Conservation (phyloP, 2,329 filamentous ascomycete genomes). For the Graphilbum fragrans region DNA sequence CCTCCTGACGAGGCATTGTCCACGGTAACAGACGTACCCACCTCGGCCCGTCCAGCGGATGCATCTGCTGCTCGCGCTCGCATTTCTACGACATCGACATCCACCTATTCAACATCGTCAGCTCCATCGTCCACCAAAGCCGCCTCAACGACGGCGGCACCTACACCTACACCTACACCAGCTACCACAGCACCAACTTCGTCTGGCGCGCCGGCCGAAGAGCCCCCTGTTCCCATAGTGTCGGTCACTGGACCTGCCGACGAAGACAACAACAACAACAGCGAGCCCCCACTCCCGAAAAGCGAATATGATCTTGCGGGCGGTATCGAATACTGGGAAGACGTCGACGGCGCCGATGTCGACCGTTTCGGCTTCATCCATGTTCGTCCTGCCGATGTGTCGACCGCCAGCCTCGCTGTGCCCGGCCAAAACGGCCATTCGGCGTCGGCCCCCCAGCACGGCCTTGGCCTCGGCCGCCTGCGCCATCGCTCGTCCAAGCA, state of each 20-base stretch:
- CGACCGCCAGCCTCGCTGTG: slow-evolving; percentile 23
- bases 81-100: too few species aligned
- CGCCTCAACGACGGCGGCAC: too few species aligned
- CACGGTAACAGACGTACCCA: background rate
- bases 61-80: too few species aligned
- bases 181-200: too few species aligned
- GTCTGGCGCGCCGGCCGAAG: too few species aligned
- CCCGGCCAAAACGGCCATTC: slow-evolving; percentile 34
- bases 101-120: too few species aligned
- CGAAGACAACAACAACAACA: background rate
- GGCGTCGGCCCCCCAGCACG: slow-evolving; percentile 12
- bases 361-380: slow-evolving; percentile 60
- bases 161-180: too few species aligned
- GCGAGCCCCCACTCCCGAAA: slow-evolving; percentile 6
- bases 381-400: slow-evolving; percentile 25
- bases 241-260: too few species aligned
- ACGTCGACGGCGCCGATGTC: slow-evolving; percentile 47
- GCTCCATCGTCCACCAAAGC: too few species aligned
- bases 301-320: slow-evolving; percentile 38
- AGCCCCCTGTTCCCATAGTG: too few species aligned
- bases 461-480: background rate
- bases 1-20: background rate
- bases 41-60: background rate
- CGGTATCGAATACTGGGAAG: slow-evolving; percentile 56
- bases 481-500: background rate